phyloP scores from a whole-genome alignment of 768 basidiomycete genomes.

The Trametes villosa region DNA sequence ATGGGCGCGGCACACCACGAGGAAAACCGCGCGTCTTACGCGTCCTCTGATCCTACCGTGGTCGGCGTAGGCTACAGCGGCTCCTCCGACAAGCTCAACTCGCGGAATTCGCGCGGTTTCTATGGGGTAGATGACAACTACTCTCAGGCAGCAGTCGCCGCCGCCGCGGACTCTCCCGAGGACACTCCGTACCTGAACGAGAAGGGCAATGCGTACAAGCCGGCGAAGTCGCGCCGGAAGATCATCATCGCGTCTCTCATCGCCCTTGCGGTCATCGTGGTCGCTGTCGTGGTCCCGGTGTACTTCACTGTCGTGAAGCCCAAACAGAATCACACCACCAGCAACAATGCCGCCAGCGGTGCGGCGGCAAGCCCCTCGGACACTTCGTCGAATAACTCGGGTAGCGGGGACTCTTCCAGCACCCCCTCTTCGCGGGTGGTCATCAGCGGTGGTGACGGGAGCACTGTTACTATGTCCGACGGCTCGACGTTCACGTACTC shows the following conservation, averaged over 20 bases:
- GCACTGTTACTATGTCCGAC: slow-evolving; percentile 74
- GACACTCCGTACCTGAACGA: slow-evolving; percentile 55
- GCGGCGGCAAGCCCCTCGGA: slow-evolving; percentile 26
- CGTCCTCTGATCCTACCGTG: slow-evolving; percentile 49
- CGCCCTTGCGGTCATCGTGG: slow-evolving; percentile 51
- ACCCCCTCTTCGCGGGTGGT: slow-evolving; percentile 23
- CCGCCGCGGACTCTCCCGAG: slow-evolving; percentile 35
- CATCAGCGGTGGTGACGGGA: slow-evolving; percentile 81
- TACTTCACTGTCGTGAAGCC: slow-evolving; percentile 66
- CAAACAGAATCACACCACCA: slow-evolving; percentile 33
- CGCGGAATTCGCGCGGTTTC: slow-evolving; percentile 28
- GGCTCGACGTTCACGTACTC: slow-evolving; percentile 82
- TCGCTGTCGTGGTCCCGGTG: slow-evolving; percentile 66
- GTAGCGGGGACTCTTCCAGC: slow-evolving; percentile 15
- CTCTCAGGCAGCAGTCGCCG: slow-evolving; percentile 38
- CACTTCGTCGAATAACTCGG: slow-evolving; percentile 22
- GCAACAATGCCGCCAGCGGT: slow-evolving; percentile 19
- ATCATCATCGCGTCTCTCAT: slow-evolving; percentile 49
- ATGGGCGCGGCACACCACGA: slow-evolving; percentile 59
- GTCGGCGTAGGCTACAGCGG: slow-evolving; percentile 52
- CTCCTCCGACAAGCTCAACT: slow-evolving; percentile 24
- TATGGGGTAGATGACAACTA: slow-evolving; percentile 57
- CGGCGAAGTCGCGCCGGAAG: slow-evolving; percentile 38
- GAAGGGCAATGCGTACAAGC: slow-evolving; percentile 54
- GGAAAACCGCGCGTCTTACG: slow-evolving; percentile 51